These are phyloP conservation scores for Ogataea philodendri DNA, from an alignment of 805 yeast genomes.

Conservation along the genomic window DNA sequence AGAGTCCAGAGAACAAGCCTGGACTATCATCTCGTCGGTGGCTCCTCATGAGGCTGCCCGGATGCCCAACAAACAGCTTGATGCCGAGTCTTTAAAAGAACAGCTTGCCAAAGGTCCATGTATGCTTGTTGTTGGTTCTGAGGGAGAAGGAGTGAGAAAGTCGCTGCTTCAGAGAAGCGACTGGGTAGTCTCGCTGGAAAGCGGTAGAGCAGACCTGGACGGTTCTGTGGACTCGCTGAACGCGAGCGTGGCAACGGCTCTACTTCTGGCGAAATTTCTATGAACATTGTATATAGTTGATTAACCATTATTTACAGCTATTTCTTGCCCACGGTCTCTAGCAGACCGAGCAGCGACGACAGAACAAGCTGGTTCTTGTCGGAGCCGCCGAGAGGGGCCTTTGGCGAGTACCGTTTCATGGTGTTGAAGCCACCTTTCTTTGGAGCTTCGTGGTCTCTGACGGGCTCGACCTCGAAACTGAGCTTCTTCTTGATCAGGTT, in stretches of 20 bases:
- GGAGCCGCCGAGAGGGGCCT: conserved; percentile 23
- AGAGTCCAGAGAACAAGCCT: conserved; percentile 52
- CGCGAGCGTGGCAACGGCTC: conserved; percentile 86
- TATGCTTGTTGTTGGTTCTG: conserved; percentile 78
- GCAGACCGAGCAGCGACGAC: conserved; percentile 24
- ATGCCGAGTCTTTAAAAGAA: conserved; percentile 41
- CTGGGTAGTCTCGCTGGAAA: conserved; percentile 41
- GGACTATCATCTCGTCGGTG: conserved; percentile 70
- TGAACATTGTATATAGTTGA: conserved; percentile 5
- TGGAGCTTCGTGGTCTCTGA: conserved; percentile 14
- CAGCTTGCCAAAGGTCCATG: conserved; percentile 54
- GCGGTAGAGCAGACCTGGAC: conserved; percentile 26
- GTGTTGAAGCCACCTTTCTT: conserved; percentile 15
- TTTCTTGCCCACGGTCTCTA: conserved; percentile 23
- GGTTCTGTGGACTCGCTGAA: conserved; percentile 71
- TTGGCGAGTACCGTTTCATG: conserved; percentile 19
- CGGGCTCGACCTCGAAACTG: conserved; percentile 28
- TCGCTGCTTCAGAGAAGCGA: conserved; percentile 60
- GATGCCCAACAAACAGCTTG: conserved; percentile 34
- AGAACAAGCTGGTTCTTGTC: conserved; percentile 24
- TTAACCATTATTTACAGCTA: conserved; percentile 11
- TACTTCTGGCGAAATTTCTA: conserved; percentile 43
- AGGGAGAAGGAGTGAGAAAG: conserved; percentile 78
- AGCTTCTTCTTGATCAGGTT: conserved; percentile 23
- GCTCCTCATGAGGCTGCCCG: conserved; percentile 28